Evolutionary conservation across 75 land plant species (phyloP), one percentile per base, ranked within the genome.

Genomic region (Azolla pinnata): DNA sequence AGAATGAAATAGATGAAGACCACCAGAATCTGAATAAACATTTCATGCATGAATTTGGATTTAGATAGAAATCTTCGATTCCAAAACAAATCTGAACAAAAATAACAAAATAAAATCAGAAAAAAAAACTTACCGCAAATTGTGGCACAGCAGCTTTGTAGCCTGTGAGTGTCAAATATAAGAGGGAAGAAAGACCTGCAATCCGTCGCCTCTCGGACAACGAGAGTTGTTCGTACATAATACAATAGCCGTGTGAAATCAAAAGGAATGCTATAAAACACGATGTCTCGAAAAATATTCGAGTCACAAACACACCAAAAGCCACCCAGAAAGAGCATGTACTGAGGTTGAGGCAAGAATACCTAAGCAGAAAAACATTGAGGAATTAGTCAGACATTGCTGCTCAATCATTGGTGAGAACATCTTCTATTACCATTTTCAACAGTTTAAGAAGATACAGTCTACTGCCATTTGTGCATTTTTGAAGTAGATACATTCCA

Each of bases 271-370:
- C 83, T 16, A 88, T 79, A 54, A 92, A 82, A 42, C 78, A 82
- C 44, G 90, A 83, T 45, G 89, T 92, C 70, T 88, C 90, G 54
- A 88, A 85, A 38, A 88, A 87, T 16, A 88, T 75, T 52, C 97
- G 77, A 20, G 90, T 82, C 53, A 92, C 78, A 57, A 88, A 92
- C 14, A 82, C 95, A 38, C 97, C 97, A 75, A 85, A 92, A 4
- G 97, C 87, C 61, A 92, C 87, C 97, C 97, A 92, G 40, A 92
- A 64, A 18, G 97, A 92, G 64, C 97, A 92, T 33, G 67, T 74
- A 53, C 78, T 69, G 19, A 75, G 59, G 67, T 85, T 60, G 33
- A 77, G 67, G 32, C 97, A 92, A 0, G 90, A 85, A 66, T 85
- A 80, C 97, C 97, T 92, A 81, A 61, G 74, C 48, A 55, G 2